Evolutionary conservation across 2,329 filamentous ascomycete species (phyloP), one percentile per base, ranked within the genome.

Genomic region (Exophiala sideris): DNA sequence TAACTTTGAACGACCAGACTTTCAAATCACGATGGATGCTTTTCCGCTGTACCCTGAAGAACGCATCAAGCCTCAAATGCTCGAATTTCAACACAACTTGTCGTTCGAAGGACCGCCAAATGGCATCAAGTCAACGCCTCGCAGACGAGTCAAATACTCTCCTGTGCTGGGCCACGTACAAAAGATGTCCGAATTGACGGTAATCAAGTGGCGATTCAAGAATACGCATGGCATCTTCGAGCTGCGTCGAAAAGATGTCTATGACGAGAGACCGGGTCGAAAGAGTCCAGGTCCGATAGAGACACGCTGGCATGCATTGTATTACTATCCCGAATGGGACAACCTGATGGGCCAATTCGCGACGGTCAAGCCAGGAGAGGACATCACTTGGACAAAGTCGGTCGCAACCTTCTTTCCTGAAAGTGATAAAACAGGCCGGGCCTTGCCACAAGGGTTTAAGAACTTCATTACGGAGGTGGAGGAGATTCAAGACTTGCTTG

Each of bases 211-310:
- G 47, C 62, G 61, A 2, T 61, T 76, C 38, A 73, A 69, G 50
- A 64, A 66, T 5, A 74, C 72, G 0, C 67, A 69, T 2, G 73
- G 72, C 49, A 65, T 70, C 7, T 65, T 76, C n/a, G 74, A 76
- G 53, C 63, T 76, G 33, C 67, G 71, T 7, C 69, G 73, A 4
- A 74, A 73, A 49, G 73, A 76, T 50, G 54, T 50, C 11, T 65
- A 55, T 47, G 54, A 55, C 4, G 57, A 55, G 10, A 56, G 58
- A 38, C 40, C 20, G 18, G 56, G 24, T 36, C 38, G 38, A 18
- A 35, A 53, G 41, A 47, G 38, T 20, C 8, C 47, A 8, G 33
- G 9, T 2, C 57, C 55, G 10, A 8, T 35, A 21, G 38, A 53
- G 35, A 60, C 56, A 11, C 66, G 65, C 1, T 76, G 71, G 72